Conservation (phyloP, 1,284 basidiomycete species). For the Garcileccinum viscosum region DNA sequence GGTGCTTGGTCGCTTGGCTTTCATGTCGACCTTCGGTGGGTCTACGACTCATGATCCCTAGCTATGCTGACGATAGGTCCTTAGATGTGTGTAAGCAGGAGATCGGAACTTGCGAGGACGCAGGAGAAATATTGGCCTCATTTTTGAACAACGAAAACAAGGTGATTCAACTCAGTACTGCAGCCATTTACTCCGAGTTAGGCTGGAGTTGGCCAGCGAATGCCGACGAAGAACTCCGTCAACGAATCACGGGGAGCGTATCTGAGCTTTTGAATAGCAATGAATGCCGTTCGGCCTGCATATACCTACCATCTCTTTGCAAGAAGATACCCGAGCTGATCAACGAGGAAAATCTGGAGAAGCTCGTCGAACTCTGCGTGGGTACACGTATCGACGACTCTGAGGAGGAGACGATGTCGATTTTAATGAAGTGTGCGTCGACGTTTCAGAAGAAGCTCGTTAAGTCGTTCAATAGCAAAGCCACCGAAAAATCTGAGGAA, state of each 20-base stretch:
- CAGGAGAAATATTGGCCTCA: conserved; percentile 10
- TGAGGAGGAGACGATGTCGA: not conserved
- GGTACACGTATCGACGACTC: not conserved
- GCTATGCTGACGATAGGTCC: not conserved
- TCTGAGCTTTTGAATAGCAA: conserved; percentile 16
- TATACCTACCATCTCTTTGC: conserved; percentile 37
- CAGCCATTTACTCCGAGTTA: conserved; percentile 35
- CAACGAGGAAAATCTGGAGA: conserved; percentile 25
- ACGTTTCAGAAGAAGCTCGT: conserved; percentile 13
- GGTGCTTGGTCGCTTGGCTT: conserved; percentile 32
- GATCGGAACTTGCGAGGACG: not conserved
- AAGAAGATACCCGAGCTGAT: conserved; percentile 20
- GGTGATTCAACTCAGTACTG: conserved; percentile 30
- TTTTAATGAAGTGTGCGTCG: not conserved
- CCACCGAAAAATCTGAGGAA: conserved; percentile 19
- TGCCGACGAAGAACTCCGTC: conserved; percentile 8
- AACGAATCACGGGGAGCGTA: conserved; percentile 20
- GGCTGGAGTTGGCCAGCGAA: conserved; percentile 24
- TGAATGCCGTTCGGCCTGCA: conserved; percentile 30
- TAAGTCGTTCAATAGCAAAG: conserved; percentile 18
- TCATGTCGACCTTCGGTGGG: conserved; percentile 40
- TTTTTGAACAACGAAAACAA: conserved; percentile 21
- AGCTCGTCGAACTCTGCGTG: not conserved
- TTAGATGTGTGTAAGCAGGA: conserved; percentile 22
- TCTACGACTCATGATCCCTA: not conserved